Evolutionary conservation across 75 land plant species (phyloP).

Genomic region (Cunninghamia lanceolata): DNA sequence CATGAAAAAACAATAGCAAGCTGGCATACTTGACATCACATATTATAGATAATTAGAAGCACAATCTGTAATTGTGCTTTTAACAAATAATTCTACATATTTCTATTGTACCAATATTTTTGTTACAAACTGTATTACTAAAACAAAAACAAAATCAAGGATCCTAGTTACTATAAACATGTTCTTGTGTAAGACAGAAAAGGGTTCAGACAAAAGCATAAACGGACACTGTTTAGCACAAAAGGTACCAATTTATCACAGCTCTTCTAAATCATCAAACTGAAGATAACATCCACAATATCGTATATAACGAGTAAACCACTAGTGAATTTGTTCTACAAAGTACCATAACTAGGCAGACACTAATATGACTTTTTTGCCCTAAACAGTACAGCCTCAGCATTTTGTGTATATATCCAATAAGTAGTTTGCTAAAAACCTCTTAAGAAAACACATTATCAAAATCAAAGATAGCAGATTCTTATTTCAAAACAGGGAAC

Average conservation of each 20-base stretch:
- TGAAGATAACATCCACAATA: background rate
- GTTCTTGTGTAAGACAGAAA: background rate
- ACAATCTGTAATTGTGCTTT: background rate
- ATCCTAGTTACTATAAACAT: background rate
- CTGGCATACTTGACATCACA: background rate
- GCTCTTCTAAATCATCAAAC: background rate
- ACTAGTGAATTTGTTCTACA: too few relatives aligned
- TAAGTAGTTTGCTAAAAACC: background rate
- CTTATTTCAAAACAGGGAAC: background rate
- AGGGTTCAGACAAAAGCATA: background rate
- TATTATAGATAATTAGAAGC: background rate
- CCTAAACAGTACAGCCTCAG: background rate
- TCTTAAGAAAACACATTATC: background rate
- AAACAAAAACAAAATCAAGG: background rate
- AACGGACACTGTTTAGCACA: background rate
- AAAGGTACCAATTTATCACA: background rate
- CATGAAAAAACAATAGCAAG: background rate
- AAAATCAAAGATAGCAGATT: background rate
- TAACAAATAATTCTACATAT: background rate
- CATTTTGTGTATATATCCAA: background rate
- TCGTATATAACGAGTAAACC: too few relatives aligned
- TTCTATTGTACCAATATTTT: background rate
- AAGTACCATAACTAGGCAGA: background rate
- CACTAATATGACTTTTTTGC: background rate
- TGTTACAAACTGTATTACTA: background rate